These are phyloP conservation scores for Rhodotorula mucilaginosa DNA, from an alignment of 1,284 basidiomycete genomes.

Conservation along the genomic window DNA sequence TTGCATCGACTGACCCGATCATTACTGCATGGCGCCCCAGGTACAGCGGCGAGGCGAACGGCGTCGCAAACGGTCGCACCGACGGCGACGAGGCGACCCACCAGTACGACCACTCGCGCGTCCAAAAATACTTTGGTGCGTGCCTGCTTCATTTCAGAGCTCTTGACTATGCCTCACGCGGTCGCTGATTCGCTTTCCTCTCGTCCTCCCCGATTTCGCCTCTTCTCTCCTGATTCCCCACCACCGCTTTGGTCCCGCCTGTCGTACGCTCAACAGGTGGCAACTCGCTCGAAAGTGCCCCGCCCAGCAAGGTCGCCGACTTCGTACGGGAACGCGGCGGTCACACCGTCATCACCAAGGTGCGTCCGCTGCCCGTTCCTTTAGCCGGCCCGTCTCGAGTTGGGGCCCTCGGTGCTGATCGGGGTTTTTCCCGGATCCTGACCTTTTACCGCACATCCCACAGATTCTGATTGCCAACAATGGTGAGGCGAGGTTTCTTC, in stretches of 20 bases:
- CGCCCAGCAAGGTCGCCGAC: constrained; percentile 75
- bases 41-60: constrained; percentile 11
- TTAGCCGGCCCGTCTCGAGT: neutral
- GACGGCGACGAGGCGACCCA: constrained; percentile 24
- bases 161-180: no score
- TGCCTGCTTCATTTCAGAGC: constrained; percentile 3
- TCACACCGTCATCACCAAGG: constrained; percentile 98
- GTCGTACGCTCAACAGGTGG: constrained; percentile 62
- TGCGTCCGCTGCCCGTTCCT: constrained; percentile 49
- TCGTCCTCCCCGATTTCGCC: neutral
- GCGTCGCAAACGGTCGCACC: constrained; percentile 39
- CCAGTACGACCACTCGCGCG: constrained; percentile 57
- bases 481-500: constrained; percentile 52
- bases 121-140: constrained; percentile 80
- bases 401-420: neutral
- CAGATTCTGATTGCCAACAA: constrained; percentile 96
- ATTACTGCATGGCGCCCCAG: neutral
- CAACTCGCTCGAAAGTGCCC: constrained; percentile 81
- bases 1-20: no score
- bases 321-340: constrained; percentile 90
- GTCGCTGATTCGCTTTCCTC: neutral
- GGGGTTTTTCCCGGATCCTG: constrained; percentile 4
- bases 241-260: neutral
- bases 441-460: neutral
- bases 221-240: no score